These are phyloP conservation scores for Chimonanthus praecox DNA, from an alignment of 164 flowering plant genomes.

Conservation along the genomic window DNA sequence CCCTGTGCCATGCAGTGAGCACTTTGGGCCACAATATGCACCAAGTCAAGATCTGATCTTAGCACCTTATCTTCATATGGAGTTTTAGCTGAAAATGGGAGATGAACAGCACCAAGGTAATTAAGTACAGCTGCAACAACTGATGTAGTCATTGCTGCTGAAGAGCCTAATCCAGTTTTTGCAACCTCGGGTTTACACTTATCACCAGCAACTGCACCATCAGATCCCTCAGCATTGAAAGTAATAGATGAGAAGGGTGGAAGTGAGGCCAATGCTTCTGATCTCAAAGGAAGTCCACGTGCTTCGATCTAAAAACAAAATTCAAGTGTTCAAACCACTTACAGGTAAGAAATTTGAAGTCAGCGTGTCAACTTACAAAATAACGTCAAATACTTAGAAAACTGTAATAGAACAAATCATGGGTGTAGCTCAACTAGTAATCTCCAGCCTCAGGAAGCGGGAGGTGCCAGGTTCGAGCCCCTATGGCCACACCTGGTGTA, in stretches of 20 bases:
- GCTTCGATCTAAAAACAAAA: conserved; percentile 66
- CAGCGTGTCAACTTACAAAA: conserved; percentile 2
- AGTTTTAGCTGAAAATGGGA: conserved; percentile 32
- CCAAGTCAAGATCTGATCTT: conserved; percentile 56
- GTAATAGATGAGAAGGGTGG: conserved; percentile 88
- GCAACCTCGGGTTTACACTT: conserved; percentile 94
- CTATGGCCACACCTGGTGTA: too few species aligned
- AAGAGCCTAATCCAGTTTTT: conserved; percentile 97
- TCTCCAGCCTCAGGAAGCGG: too few species aligned
- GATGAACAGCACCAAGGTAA: conserved; percentile 74
- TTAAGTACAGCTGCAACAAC: conserved; percentile 94
- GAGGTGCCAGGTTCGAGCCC: too few species aligned
- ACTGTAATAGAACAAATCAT: background rate
- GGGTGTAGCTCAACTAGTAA: background rate
- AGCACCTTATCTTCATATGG: conserved; percentile 21
- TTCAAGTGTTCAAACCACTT: background rate
- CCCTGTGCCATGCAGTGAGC: conserved; percentile 99
- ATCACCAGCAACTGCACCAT: conserved; percentile 24
- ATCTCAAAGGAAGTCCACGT: conserved; percentile 73
- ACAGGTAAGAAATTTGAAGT: background rate
- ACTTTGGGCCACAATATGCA: conserved; percentile 86
- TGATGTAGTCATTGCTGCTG: conserved; percentile 99
- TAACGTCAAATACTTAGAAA: background rate
- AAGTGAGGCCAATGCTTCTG: conserved; percentile 77
- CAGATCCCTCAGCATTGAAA: conserved; percentile 59